Conservation (phyloP, 2,329 filamentous ascomycete genomes). For the Mollisia scopiformis region DNA sequence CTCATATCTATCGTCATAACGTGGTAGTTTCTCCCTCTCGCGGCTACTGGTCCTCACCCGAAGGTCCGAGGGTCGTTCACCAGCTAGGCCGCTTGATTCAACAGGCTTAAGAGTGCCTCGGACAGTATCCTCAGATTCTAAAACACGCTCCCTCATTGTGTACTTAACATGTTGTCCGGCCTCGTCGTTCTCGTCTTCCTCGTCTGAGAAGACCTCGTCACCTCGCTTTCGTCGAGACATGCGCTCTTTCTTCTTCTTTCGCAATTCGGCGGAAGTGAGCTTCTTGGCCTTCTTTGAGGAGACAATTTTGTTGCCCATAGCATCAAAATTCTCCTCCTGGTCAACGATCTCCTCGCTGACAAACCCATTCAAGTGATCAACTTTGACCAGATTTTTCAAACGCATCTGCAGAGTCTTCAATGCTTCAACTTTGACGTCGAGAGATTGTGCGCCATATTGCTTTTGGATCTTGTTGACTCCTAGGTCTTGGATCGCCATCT, state of each 20-base stretch:
- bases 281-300: slow-evolving; percentile 89
- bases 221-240: slow-evolving; percentile 94
- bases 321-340: slow-evolving; percentile 89
- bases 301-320: slow-evolving; percentile 95
- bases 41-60: no score
- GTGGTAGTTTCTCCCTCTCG: neutral
- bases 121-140: no score
- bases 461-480: neutral
- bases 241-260: slow-evolving; percentile 97
- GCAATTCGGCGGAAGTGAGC: slow-evolving; percentile 77
- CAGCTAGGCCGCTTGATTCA: neutral
- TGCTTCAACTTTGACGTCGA: neutral
- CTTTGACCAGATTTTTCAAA: neutral
- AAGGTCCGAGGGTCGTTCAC: neutral
- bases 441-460: neutral
- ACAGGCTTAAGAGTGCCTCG: neutral
- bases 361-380: no score
- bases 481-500: neutral
- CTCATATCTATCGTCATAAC: neutral
- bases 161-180: neutral
- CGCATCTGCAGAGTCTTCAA: neutral
- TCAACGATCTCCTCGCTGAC: no score
- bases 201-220: slow-evolving; percentile 11
- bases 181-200: neutral
- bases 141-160: neutral